Base-by-base conservation (phyloP, 2,329 filamentous ascomycete species). In the Phialocephala subalpina region DNA sequence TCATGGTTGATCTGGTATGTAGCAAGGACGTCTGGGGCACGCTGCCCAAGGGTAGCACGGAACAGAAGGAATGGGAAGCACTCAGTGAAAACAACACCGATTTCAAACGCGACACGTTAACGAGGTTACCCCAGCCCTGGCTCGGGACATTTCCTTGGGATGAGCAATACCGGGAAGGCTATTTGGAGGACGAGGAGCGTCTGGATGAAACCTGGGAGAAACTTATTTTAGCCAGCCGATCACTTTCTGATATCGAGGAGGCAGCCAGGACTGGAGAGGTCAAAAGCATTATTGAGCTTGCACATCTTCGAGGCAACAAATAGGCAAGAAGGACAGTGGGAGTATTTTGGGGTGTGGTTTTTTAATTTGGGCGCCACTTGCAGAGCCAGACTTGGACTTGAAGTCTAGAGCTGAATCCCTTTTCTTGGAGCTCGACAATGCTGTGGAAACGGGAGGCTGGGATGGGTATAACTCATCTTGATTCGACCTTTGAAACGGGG, bases 211-310 rank as follows among this genome's bases (percentile, higher is more conserved):
- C 27, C 22, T 60, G 58, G 45, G 45, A 60, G 58, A 25, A 52
- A 27, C 29, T 49, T 3, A 60, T 60, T 60, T 29, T 52, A 12
- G 42, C 42, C 5, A 60, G 42, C 9, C 27, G 42, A 18, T 14
- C 25, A 7, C 27, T 60, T 35, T 25, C n/a, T 25, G 11, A 8
- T 8, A 60, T 38, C 29, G 35, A n/a, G 9, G n/a, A 36, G 58
- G 58, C 14, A 5, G 42, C 58, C 1, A 38, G 33, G n/a, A 38
- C n/a, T 18, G 20, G 42, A 33, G 42, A 52, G 18, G 5, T 60
- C 18, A 45, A 29, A 45, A 60, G 58, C 33, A 52, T 60, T 8
- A 20, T 52, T 38, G 42, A 60, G 29, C 58, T 60, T 12, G 18
- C 27, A 25, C 58, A 60, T 38, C 27, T 60, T 9, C 25, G 47